phyloP scores from a whole-genome alignment of 148 eudicot genomes.

The Mesembryanthemum crystallinum region DNA sequence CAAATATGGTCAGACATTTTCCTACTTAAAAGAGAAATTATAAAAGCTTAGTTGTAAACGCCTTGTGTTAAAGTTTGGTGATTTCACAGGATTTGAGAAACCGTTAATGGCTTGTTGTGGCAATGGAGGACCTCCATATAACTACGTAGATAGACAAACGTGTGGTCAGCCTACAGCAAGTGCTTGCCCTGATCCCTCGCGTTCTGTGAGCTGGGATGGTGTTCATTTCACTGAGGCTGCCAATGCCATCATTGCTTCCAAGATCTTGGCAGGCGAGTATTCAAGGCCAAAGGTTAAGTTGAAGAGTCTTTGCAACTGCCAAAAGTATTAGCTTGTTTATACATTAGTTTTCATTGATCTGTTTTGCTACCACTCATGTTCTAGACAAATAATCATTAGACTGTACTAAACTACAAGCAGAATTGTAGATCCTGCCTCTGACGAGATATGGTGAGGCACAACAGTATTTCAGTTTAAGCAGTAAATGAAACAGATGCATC shows the following conservation, averaged over 20 bases:
- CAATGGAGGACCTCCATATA: slow-evolving; percentile 43
- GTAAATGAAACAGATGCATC: not conserved
- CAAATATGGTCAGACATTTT: slow-evolving; percentile 33
- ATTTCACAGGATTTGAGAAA: slow-evolving; percentile 34
- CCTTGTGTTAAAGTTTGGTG: not conserved
- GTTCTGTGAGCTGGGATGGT: slow-evolving; percentile 38
- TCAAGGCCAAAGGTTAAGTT: slow-evolving; percentile 26
- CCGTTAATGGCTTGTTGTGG: slow-evolving; percentile 50
- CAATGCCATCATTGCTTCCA: slow-evolving; percentile 36
- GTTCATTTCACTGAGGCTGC: slow-evolving; percentile 48
- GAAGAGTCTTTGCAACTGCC: slow-evolving; percentile 16
- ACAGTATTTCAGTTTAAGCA: not conserved
- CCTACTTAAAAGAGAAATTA: not conserved
- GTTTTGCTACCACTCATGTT: no score
- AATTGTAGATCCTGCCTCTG: not conserved
- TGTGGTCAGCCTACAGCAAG: slow-evolving; percentile 31
- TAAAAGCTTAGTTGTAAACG: no score
- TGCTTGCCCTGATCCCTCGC: slow-evolving; percentile 33
- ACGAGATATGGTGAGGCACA: not conserved
- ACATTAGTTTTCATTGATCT: not conserved
- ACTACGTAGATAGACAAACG: slow-evolving; percentile 26
- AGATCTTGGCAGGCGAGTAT: slow-evolving; percentile 22
- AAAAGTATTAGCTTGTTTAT: not conserved
- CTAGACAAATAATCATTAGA: not conserved
- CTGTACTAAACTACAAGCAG: not conserved